Evolutionary conservation across 148 eudicot genomes (phyloP).

Genomic region (Persicaria maculosa): DNA sequence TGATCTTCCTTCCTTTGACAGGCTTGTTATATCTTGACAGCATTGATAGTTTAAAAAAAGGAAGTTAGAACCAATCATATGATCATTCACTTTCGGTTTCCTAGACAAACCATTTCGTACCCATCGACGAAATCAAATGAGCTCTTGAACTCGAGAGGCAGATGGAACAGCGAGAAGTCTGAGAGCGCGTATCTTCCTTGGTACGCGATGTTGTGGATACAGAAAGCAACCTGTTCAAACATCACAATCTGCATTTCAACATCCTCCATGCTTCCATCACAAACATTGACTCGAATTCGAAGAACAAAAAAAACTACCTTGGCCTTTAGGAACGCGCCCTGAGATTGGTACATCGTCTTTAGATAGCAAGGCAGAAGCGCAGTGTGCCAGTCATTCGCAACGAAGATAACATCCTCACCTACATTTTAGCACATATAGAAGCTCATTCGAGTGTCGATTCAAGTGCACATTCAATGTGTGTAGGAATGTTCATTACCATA

Average conservation of each 20-base stretch:
- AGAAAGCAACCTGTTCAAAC: slow-evolving; percentile 66
- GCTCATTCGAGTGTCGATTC: neutral
- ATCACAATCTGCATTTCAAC: neutral
- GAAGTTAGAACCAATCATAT: neutral
- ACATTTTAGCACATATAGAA: slow-evolving; percentile 13
- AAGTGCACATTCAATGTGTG: neutral
- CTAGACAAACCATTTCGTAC: slow-evolving; percentile 25
- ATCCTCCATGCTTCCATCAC: neutral
- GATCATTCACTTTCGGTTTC: neutral
- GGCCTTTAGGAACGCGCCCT: slow-evolving; percentile 59
- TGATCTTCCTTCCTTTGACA: slow-evolving; percentile 79
- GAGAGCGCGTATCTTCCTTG: slow-evolving; percentile 79
- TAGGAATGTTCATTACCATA: slow-evolving; percentile 45
- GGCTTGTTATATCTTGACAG: slow-evolving; percentile 62
- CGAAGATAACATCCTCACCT: slow-evolving; percentile 88
- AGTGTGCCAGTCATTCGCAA: slow-evolving; percentile 98
- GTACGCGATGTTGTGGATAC: slow-evolving; percentile 98
- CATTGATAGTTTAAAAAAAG: neutral
- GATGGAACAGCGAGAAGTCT: slow-evolving; percentile 67
- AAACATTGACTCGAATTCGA: neutral
- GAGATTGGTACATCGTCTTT: slow-evolving; percentile 63
- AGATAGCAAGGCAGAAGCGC: slow-evolving; percentile 91
- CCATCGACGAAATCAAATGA: slow-evolving; percentile 91
- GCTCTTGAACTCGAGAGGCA: slow-evolving; percentile 59
- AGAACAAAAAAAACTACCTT: slow-evolving; percentile 31